Percentiles rank a stretch among this genome's conserved stretches.
Evolutionary conservation across 2,329 filamentous ascomycete species (phyloP).

Genomic region (Trichoderma polysporum): DNA sequence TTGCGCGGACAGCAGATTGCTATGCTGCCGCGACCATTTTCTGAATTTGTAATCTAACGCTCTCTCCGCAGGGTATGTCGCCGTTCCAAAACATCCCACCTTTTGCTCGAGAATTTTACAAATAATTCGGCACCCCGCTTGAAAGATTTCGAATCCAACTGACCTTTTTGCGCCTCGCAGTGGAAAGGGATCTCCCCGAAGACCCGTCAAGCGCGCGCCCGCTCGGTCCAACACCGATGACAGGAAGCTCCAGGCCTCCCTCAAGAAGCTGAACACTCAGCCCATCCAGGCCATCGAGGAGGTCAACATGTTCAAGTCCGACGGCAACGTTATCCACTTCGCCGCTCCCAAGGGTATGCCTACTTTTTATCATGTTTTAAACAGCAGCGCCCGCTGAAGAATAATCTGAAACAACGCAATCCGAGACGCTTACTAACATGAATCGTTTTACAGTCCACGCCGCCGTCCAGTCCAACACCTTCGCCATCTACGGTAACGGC

Average conservation of each 20-base stretch:
- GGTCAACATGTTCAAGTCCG: constrained; percentile 99
- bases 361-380: not conserved
- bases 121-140: not conserved
- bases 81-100: not conserved
- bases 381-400: not conserved
- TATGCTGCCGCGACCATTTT: not conserved
- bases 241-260: constrained; percentile 96
- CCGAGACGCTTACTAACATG: not conserved
- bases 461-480: constrained; percentile 96
- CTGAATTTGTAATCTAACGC: not conserved
- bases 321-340: constrained; percentile 99
- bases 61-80: constrained; percentile 38
- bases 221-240: constrained; percentile 91
- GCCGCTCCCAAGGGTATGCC: constrained; percentile 89
- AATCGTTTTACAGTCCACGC: constrained; percentile 71
- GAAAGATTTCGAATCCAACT: constrained; percentile 23
- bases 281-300: constrained; percentile 99
- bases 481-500: constrained; percentile 97
- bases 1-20: not conserved
- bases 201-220: constrained; percentile 98
- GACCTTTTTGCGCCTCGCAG: constrained; percentile 39
- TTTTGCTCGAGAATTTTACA: not conserved
- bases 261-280: constrained; percentile 99
- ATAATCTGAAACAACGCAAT: not conserved
- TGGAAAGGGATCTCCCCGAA: constrained; percentile 96